phyloP scores from a whole-genome alignment of 305 asterid species.

The Solanum hybrid region DNA sequence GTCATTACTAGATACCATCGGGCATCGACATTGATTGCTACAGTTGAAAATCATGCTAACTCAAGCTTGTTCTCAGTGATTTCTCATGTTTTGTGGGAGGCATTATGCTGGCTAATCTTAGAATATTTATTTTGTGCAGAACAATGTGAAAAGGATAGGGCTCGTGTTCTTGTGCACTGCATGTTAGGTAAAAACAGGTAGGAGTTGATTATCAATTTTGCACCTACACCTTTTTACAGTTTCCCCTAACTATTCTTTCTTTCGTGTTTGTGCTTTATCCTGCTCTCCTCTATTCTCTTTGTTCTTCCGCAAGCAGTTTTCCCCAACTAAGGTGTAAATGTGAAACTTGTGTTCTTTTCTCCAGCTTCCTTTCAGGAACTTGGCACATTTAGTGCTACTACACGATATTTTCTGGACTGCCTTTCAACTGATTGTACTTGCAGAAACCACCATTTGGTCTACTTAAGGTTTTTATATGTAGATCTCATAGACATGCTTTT shows the following conservation, averaged over 20 bases:
- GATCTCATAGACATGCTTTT: neutral
- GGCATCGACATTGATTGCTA: neutral
- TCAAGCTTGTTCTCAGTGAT: neutral
- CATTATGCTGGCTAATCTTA: neutral
- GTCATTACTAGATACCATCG: neutral
- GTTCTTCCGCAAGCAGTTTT: neutral
- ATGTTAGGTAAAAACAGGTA: slow-evolving; percentile 64
- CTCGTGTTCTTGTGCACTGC: slow-evolving; percentile 87
- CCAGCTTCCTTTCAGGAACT: neutral
- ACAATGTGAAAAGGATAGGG: slow-evolving; percentile 68
- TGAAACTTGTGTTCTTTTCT: neutral
- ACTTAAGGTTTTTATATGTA: neutral
- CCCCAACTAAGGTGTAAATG: neutral
- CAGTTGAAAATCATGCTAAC: neutral
- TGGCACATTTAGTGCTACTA: neutral
- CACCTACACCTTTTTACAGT: neutral
- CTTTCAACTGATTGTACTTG: neutral
- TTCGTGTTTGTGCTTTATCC: neutral
- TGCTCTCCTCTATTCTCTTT: neutral
- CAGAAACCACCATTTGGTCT: neutral
- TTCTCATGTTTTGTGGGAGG: neutral
- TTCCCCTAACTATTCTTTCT: neutral
- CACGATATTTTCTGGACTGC: neutral
- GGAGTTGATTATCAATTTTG: neutral
- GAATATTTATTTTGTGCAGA: slow-evolving; percentile 32